Percentiles rank a stretch among this genome's conserved stretches.
Conservation (phyloP, 495 filamentous ascomycete genomes). For the Tuber indicum region DNA sequence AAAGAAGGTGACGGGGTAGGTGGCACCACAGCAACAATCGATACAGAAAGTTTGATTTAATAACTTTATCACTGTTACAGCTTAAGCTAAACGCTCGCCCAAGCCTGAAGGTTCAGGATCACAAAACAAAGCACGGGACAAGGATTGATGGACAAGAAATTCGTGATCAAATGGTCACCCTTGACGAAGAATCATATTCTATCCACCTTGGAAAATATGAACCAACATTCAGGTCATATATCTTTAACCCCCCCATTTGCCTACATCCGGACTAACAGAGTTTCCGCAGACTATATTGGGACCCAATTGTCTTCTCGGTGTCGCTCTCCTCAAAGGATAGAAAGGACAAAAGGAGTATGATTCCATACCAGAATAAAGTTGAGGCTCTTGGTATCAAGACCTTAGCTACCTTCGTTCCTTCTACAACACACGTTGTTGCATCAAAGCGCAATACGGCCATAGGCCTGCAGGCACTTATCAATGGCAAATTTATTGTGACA, state of each 20-base stretch:
- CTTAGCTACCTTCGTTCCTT: conserved; percentile 60
- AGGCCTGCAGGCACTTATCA: conserved; percentile 79
- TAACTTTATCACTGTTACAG: conserved; percentile 42
- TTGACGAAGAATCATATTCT: conserved; percentile 25
- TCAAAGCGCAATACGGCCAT: conserved; percentile 85
- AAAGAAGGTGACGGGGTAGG: conserved; percentile 62
- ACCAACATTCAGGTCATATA: conserved; percentile 45
- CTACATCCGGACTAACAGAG: conserved; percentile 9
- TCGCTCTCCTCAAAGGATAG: conserved; percentile 70
- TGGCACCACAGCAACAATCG: not conserved
- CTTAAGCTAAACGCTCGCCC: conserved; percentile 58
- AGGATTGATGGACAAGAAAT: conserved; percentile 65
- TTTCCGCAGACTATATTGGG: conserved; percentile 50
- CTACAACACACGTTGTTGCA: conserved; percentile 81
- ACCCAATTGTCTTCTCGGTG: conserved; percentile 71
- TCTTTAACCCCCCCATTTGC: conserved; percentile 14
- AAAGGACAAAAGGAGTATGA: conserved; percentile 60
- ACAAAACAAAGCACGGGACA: conserved; percentile 73
- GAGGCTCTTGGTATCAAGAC: conserved; percentile 85
- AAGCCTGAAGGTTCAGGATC: conserved; percentile 58
- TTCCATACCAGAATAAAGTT: conserved; percentile 55
- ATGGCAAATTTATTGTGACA: conserved; percentile 72
- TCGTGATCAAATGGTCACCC: conserved; percentile 44
- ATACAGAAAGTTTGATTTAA: conserved; percentile 3
- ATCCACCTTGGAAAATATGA: conserved; percentile 39